These are phyloP conservation scores for Ceratobasidium sp. DNA, from an alignment of 1,284 basidiomycete genomes.

Conservation along the genomic window DNA sequence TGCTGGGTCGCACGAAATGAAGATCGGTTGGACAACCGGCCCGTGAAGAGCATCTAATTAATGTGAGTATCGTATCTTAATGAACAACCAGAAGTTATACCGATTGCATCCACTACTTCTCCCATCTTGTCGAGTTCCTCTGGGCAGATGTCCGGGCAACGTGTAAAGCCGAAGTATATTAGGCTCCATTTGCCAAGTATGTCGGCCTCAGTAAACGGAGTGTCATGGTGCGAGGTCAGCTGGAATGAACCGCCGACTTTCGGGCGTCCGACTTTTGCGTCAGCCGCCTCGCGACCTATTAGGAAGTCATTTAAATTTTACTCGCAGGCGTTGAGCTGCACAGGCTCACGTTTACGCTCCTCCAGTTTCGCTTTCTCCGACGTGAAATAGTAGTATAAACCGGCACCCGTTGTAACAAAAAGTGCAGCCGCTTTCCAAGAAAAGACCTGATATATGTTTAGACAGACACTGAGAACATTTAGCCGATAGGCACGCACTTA, in stretches of 20 bases:
- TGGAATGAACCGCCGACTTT: constrained; percentile 92
- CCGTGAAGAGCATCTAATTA: constrained; percentile 74
- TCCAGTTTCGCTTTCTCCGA: constrained; percentile 86
- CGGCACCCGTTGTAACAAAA: constrained; percentile 86
- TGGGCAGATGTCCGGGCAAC: constrained; percentile 98
- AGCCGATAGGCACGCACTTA: constrained; percentile 33
- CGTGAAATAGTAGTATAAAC: constrained; percentile 90
- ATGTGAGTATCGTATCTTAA: background rate
- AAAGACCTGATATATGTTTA: constrained; percentile 74
- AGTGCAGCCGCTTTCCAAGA: constrained; percentile 86
- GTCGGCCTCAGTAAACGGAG: constrained; percentile 85
- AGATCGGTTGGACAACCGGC: constrained; percentile 81
- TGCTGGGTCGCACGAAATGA: constrained; percentile 96
- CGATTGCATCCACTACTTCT: constrained; percentile 80
- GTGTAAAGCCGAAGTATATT: constrained; percentile 97
- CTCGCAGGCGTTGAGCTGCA: constrained; percentile 13
- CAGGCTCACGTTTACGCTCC: constrained; percentile 74
- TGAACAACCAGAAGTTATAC: constrained; percentile 61
- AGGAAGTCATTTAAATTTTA: constrained; percentile 56
- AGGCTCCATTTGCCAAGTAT: constrained; percentile 87
- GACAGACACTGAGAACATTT: background rate
- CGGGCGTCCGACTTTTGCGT: constrained; percentile 68
- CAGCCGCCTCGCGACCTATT: constrained; percentile 59
- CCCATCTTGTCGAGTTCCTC: constrained; percentile 98
- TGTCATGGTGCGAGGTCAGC: constrained; percentile 76